Evolutionary conservation across 345 rosid species (phyloP).

Genomic region (Ceriops tagal): DNA sequence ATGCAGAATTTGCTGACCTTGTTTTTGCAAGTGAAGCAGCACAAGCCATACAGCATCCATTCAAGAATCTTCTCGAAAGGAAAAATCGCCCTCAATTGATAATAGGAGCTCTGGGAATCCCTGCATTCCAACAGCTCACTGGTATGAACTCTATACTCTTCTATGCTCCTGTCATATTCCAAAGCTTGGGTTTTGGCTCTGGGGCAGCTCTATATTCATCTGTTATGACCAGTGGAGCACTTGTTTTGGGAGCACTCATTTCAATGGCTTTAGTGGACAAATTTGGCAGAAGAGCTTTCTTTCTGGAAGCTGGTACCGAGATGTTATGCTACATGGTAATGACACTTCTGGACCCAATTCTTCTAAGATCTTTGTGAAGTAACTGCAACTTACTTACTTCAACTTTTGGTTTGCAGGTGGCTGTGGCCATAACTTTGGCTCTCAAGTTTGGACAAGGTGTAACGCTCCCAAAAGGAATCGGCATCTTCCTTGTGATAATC

Average conservation of each 20-base stretch:
- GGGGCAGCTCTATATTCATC: slow-evolving; percentile 35
- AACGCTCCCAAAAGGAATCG: too few species aligned
- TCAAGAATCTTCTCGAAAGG: slow-evolving; percentile 22
- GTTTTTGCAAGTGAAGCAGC: slow-evolving; percentile 26
- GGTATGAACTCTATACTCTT: slow-evolving; percentile 48
- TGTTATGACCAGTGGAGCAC: slow-evolving; percentile 37
- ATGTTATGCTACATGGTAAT: slow-evolving; percentile 37
- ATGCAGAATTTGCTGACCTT: slow-evolving; percentile 32
- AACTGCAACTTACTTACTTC: not conserved
- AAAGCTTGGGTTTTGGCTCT: slow-evolving; percentile 44
- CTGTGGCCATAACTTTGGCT: too few species aligned
- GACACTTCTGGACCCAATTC: not conserved
- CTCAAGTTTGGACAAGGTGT: too few species aligned
- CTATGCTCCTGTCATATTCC: slow-evolving; percentile 51
- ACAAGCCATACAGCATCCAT: slow-evolving; percentile 35
- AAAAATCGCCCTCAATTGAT: slow-evolving; percentile 29
- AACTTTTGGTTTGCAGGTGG: too few species aligned
- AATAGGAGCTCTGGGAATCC: slow-evolving; percentile 32
- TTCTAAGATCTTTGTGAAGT: too few species aligned
- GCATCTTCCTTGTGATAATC: too few species aligned
- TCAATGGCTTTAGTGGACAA: slow-evolving; percentile 33
- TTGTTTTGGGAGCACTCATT: slow-evolving; percentile 26
- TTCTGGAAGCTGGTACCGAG: slow-evolving; percentile 43
- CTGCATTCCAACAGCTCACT: slow-evolving; percentile 47
- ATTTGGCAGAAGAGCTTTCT: slow-evolving; percentile 41